Evolutionary conservation across 768 basidiomycete genomes (phyloP).

Genomic region (Termitomyces titanicus): DNA sequence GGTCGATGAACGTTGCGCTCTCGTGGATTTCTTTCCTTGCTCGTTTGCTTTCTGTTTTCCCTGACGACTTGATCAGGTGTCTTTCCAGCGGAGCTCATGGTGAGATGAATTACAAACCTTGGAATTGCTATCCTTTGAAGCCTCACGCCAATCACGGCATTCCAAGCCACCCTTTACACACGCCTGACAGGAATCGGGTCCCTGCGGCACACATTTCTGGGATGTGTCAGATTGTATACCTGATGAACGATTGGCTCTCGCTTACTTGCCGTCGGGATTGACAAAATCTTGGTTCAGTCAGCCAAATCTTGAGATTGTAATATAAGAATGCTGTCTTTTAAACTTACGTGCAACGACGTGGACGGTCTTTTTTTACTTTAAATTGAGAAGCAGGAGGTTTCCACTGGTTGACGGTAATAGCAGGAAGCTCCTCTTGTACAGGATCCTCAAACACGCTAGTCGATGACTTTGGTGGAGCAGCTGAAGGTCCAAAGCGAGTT

Average conservation of each 20-base stretch:
- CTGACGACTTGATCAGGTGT: not conserved
- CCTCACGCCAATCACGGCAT: not conserved
- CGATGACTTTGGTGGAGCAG: not conserved
- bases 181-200: not conserved
- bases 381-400: not conserved
- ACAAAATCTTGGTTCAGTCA: not conserved
- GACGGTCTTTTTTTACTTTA: not conserved
- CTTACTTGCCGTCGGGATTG: not conserved
- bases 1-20: not conserved
- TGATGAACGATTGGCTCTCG: not conserved
- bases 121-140: not conserved
- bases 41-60: not conserved
- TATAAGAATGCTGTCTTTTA: not conserved
- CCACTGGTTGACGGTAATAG: not conserved
- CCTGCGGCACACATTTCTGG: not conserved
- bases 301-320: not conserved
- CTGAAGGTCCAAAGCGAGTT: not conserved
- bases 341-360: conserved; percentile 1
- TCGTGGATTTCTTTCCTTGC: not conserved
- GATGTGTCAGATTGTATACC: not conserved
- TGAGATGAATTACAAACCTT: not conserved
- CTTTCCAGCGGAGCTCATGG: not conserved
- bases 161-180: not conserved
- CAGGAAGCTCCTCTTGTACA: not conserved
- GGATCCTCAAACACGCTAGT: not conserved